Conservation (phyloP, 495 filamentous ascomycete genomes). For the Penicillium ochrochloron region DNA sequence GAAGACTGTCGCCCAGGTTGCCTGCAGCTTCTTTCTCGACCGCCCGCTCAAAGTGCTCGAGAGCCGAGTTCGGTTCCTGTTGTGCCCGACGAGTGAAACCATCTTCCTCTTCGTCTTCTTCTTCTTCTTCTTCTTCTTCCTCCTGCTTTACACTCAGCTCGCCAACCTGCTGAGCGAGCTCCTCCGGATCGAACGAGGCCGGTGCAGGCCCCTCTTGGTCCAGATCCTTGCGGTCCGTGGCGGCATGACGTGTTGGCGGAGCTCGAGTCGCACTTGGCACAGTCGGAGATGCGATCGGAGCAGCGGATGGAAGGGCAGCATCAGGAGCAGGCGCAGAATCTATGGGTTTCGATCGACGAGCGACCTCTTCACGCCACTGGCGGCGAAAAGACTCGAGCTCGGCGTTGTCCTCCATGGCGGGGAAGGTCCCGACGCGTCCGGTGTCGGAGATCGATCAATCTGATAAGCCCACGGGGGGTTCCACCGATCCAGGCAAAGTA, state of each 20-base stretch:
- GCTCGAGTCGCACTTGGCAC: conserved; percentile 29
- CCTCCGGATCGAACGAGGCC: conserved; percentile 44
- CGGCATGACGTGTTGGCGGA: conserved; percentile 42
- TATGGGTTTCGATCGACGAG: conserved; percentile 51
- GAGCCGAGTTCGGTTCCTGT: conserved; percentile 71
- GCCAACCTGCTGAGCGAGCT: conserved; percentile 47
- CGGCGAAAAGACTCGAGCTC: conserved; percentile 82
- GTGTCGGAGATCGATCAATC: conserved; percentile 35
- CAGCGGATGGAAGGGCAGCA: conserved; percentile 29
- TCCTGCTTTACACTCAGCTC: conserved; percentile 34
- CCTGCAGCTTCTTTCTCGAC: conserved; percentile 86
- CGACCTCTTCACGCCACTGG: conserved; percentile 84
- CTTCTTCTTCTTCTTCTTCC: conserved; percentile 30
- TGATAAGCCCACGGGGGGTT: conserved; percentile 36
- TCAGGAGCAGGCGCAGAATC: conserved; percentile 25
- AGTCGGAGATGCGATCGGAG: conserved; percentile 19
- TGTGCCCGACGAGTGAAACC: conserved; percentile 30
- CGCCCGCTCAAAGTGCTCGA: conserved; percentile 92
- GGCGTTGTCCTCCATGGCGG: conserved; percentile 63
- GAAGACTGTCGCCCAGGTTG: conserved; percentile 85
- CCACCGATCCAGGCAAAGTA: conserved; percentile 14
- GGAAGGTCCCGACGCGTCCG: conserved; percentile 27
- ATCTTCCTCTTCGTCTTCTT: conserved; percentile 40
- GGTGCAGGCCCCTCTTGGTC: conserved; percentile 44
- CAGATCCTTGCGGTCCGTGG: conserved; percentile 43